phyloP scores from a whole-genome alignment of 495 filamentous ascomycete genomes.

The Podospora conica region DNA sequence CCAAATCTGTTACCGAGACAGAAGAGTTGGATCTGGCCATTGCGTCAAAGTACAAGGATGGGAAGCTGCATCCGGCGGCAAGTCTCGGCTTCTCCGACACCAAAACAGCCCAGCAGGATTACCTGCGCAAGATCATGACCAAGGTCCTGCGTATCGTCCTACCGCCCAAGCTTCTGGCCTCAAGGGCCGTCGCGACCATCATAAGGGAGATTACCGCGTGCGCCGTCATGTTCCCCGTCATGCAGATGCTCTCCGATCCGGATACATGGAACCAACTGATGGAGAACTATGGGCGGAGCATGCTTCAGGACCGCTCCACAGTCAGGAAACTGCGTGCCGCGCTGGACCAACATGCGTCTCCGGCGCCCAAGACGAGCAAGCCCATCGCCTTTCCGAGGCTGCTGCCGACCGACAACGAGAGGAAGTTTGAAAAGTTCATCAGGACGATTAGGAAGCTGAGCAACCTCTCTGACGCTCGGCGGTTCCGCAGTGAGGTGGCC shows the following conservation, averaged over 20 bases:
- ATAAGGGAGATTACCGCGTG: constrained; percentile 80
- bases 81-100: constrained; percentile 74
- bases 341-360: constrained; percentile 90
- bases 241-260: constrained; percentile 73
- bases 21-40: constrained; percentile 93
- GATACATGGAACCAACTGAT: constrained; percentile 97
- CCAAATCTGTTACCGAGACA: constrained; percentile 86
- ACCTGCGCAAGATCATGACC: constrained; percentile 65
- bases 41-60: constrained; percentile 84
- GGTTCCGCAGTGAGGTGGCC: constrained; percentile 86
- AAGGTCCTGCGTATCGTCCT: constrained; percentile 70
- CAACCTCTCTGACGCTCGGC: constrained; percentile 88
- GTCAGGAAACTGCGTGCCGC: constrained; percentile 91
- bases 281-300: constrained; percentile 78
- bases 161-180: constrained; percentile 65
- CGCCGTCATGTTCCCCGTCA: constrained; percentile 63
- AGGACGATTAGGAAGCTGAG: constrained; percentile 80
- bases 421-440: constrained; percentile 91
- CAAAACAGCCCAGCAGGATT: constrained; percentile 76
- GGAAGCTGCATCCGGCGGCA: constrained; percentile 85
- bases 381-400: constrained; percentile 55
- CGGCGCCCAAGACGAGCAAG: constrained; percentile 60
- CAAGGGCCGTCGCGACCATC: constrained; percentile 70
- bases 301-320: constrained; percentile 92
- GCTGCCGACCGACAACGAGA: constrained; percentile 64